These are phyloP conservation scores for Oldenlandia corymbosa DNA, from an alignment of 257 asterid species.

Conservation along the genomic window DNA sequence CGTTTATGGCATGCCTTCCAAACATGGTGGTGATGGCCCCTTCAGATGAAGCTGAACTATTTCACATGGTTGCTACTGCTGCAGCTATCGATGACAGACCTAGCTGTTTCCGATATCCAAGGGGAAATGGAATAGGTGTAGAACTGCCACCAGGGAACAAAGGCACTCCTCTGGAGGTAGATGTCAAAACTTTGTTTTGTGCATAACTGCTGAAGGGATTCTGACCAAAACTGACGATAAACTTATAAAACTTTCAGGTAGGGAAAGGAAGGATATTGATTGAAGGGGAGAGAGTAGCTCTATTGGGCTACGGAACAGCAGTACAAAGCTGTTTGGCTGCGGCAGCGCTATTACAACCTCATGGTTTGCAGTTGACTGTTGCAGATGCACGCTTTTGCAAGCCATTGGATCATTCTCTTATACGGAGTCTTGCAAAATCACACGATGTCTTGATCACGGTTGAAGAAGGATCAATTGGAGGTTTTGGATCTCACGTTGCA, in stretches of 20 bases:
- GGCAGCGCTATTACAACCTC: conserved; percentile 54
- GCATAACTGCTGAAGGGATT: not conserved
- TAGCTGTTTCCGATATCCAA: conserved; percentile 85
- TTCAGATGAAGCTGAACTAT: conserved; percentile 78
- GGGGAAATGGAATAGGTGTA: conserved; percentile 85
- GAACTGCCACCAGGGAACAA: conserved; percentile 77
- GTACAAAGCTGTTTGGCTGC: conserved; percentile 90
- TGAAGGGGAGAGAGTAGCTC: conserved; percentile 93
- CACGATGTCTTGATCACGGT: conserved; percentile 80
- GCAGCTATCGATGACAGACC: conserved; percentile 93
- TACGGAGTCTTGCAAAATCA: conserved; percentile 74
- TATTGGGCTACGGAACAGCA: conserved; percentile 80
- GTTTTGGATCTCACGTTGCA: conserved; percentile 96
- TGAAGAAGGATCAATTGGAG: conserved; percentile 97
- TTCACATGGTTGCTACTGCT: conserved; percentile 97
- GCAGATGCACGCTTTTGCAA: conserved; percentile 97
- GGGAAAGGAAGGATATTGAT: conserved; percentile 74
- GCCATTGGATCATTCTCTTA: conserved; percentile 69
- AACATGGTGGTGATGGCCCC: conserved; percentile 99
- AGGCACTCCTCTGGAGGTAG: conserved; percentile 86
- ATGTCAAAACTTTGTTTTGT: not conserved
- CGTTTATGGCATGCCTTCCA: conserved; percentile 96
- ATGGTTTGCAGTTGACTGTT: conserved; percentile 58
- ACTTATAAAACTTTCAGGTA: conserved; percentile 31
- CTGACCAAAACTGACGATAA: not conserved